Conservation (phyloP, 345 rosid genomes). For the Anastatica hierochuntica region DNA sequence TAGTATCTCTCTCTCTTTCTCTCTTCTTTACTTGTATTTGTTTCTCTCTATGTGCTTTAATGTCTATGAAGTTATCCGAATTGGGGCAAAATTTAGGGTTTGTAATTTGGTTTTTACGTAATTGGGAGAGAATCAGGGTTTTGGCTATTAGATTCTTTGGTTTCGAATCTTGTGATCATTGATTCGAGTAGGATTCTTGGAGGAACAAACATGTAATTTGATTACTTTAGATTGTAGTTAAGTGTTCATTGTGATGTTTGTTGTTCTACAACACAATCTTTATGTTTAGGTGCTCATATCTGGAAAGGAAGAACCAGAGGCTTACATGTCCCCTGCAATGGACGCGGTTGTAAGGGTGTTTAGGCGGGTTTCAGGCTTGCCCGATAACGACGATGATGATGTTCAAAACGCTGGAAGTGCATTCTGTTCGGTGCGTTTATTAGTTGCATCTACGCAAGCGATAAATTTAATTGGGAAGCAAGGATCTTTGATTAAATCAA, state of each 20-base stretch:
- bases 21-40: neutral
- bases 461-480: constrained; percentile 88
- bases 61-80: neutral
- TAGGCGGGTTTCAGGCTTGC: constrained; percentile 40
- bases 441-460: constrained; percentile 85
- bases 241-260: neutral
- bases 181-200: neutral
- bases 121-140: constrained; percentile 7
- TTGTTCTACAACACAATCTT: neutral
- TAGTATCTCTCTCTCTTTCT: constrained; percentile 13
- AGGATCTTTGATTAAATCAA: constrained; percentile 71
- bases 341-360: constrained; percentile 51
- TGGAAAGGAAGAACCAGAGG: constrained; percentile 51
- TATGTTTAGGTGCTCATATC: constrained; percentile 41
- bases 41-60: neutral
- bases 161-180: neutral
- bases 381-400: constrained; percentile 33
- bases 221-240: neutral
- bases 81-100: constrained; percentile 9
- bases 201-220: neutral
- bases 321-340: constrained; percentile 48
- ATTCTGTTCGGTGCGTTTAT: constrained; percentile 50
- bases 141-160: neutral
- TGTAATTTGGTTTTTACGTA: neutral
- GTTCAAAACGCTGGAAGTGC: constrained; percentile 29